phyloP scores from a whole-genome alignment of 169 alveolate genomes.

The Besnoitia besnoiti region DNA sequence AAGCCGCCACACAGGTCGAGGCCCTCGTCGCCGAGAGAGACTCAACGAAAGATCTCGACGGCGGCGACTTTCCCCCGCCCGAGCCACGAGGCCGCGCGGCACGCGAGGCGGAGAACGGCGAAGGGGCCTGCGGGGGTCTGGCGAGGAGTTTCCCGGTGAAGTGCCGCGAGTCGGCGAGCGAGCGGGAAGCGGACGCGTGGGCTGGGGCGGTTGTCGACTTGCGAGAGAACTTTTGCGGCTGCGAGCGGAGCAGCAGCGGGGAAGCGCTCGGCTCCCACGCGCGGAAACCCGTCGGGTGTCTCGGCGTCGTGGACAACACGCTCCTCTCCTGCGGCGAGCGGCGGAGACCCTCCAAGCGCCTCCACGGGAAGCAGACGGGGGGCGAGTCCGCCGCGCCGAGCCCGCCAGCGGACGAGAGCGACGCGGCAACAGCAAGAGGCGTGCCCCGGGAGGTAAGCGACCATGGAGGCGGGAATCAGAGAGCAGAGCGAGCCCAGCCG shows the following conservation, averaged over 20 bases:
- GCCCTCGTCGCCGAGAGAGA: too few species aligned
- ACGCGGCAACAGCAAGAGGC: too few species aligned
- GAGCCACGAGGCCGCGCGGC: too few species aligned
- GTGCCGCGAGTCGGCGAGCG: neutral
- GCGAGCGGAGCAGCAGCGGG: constrained; percentile 29
- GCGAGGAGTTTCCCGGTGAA: neutral
- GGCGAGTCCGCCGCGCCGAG: too few species aligned
- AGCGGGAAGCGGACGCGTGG: neutral
- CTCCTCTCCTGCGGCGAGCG: neutral
- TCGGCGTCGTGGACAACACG: neutral
- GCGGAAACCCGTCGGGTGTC: neutral
- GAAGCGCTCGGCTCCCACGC: neutral
- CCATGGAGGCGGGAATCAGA: too few species aligned
- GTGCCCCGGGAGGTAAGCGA: too few species aligned
- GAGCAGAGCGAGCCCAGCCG: neutral
- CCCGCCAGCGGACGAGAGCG: too few species aligned
- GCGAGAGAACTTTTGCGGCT: constrained; percentile 32
- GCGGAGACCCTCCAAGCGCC: neutral
- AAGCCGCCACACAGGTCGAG: neutral
- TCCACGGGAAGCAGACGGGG: neutral
- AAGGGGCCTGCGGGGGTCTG: neutral
- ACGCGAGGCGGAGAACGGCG: neutral
- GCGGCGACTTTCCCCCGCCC: too few species aligned
- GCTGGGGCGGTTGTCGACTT: neutral
- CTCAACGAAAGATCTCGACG: too few species aligned